Evolutionary conservation across 768 basidiomycete genomes (phyloP).

Genomic region (Mrakia gelida): DNA sequence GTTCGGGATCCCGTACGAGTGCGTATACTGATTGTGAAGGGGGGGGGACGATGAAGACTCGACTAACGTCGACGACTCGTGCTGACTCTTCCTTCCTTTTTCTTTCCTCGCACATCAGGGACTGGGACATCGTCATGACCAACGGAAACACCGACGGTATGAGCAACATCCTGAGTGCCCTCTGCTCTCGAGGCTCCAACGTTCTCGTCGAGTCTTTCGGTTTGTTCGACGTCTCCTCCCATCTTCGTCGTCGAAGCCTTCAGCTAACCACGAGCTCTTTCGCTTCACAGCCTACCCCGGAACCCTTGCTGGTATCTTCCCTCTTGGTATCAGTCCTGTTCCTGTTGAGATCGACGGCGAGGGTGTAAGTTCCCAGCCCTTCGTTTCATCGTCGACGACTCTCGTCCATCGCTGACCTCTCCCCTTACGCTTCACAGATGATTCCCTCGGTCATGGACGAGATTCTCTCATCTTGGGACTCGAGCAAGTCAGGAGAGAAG

Average conservation of each 20-base stretch:
- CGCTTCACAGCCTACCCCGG: neutral
- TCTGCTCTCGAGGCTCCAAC: conserved; percentile 12
- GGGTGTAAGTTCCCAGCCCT: neutral
- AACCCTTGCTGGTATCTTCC: conserved; percentile 14
- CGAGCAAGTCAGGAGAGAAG: conserved; percentile 8
- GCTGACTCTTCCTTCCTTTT: neutral
- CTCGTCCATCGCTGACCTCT: neutral
- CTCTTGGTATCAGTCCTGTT: conserved; percentile 22
- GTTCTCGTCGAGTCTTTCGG: conserved; percentile 20
- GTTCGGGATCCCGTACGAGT: conserved; percentile 15
- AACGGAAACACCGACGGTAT: conserved; percentile 29
- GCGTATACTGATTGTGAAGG: neutral
- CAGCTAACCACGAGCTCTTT: neutral
- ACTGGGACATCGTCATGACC: conserved; percentile 24
- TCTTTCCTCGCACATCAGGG: neutral
- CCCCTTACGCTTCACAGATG: neutral
- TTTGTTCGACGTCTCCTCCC: neutral
- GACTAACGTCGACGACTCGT: too few relatives aligned
- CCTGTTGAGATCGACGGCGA: conserved; percentile 12
- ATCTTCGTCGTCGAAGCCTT: neutral
- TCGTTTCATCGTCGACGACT: too few relatives aligned
- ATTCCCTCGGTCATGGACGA: conserved; percentile 23
- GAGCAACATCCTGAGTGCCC: conserved; percentile 10
- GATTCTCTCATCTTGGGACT: conserved; percentile 22
- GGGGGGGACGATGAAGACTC: neutral